Base-by-base conservation (phyloP, 257 asterid genomes). In the Pogostemon cablin region DNA sequence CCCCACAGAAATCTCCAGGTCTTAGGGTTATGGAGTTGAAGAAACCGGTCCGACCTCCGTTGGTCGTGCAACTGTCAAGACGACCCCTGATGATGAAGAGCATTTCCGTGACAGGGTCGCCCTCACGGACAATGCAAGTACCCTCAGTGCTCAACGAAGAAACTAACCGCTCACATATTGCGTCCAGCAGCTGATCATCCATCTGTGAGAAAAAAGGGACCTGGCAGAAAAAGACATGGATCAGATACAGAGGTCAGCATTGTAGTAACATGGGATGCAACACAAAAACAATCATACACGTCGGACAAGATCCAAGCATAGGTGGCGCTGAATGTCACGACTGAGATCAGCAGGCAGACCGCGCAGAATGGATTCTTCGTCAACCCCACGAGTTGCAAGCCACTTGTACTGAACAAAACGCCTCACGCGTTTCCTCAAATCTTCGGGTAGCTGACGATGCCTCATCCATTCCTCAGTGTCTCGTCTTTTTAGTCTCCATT, bases 401-500 rank as follows among this genome's bases (percentile, higher is more conserved):
- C 98, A 92, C 76, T 90, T 92, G 53, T 88, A 92, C 58, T 92
- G 98, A 76, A 87, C 96, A 79, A 77, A 92, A 57, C 97, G 97
- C 67, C 97, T 81, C 72, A 88, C 96, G 0, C 90, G 97, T 46
- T 77, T 79, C 79, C 91, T 84, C 84, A 92, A 67, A 76, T 88
- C 93, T 73, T 90, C 97, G 3, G 97, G 98, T 41, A 92, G 97
- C 74, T 92, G 98, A n/a, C 98, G 93, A 75, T 92, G 98, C 63
- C 83, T 65, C 98, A 90, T 92, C 98, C 98, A 92, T 81, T 92
- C 98, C 80, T 92, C 98, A 1, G 97, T 90, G 72, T 92, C 98
- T 70, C 97, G 78, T 79, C 91, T 80, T 83, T 83, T 92, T 32
- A 92, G 90, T 72, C 98, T 86, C 98, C 98, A 90, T 73, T 92